These are phyloP conservation scores for Cyclotella baltica DNA, from an alignment of 108 stramenopile species.

Conservation along the genomic window DNA sequence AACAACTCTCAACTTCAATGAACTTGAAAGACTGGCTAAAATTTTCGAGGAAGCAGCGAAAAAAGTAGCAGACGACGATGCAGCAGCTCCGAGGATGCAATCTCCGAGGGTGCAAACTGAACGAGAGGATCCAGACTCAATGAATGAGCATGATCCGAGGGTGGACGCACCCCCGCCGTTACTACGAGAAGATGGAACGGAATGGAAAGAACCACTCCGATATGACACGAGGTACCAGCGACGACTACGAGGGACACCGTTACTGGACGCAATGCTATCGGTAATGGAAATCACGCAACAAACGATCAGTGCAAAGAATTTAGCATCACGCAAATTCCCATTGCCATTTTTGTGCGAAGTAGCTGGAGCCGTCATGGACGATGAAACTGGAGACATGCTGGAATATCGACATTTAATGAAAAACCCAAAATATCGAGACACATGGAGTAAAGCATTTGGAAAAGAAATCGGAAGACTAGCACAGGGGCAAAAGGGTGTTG, in stretches of 20 bases:
- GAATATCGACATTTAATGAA: too few relatives aligned
- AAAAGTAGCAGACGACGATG: not conserved
- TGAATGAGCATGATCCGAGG: too few relatives aligned
- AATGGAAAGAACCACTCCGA: too few relatives aligned
- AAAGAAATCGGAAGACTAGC: not conserved
- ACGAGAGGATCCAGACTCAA: not conserved
- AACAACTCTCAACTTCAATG: not conserved
- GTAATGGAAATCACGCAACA: not conserved
- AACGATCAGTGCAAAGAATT: not conserved
- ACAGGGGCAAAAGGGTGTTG: too few relatives aligned
- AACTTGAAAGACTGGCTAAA: not conserved
- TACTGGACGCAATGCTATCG: not conserved
- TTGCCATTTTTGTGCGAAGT: not conserved
- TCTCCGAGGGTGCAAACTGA: not conserved
- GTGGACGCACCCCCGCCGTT: too few relatives aligned
- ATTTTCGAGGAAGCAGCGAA: not conserved
- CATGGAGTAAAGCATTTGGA: not conserved
- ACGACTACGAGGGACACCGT: not conserved
- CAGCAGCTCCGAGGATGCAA: not conserved
- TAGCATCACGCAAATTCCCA: not conserved
- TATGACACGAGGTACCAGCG: not conserved
- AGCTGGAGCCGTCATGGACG: too few relatives aligned
- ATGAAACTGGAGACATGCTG: too few relatives aligned
- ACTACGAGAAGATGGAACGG: too few relatives aligned
- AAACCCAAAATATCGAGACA: not conserved